Base-by-base conservation (phyloP, 2,329 filamentous ascomycete genomes). In the Hymenoscyphus scutula region DNA sequence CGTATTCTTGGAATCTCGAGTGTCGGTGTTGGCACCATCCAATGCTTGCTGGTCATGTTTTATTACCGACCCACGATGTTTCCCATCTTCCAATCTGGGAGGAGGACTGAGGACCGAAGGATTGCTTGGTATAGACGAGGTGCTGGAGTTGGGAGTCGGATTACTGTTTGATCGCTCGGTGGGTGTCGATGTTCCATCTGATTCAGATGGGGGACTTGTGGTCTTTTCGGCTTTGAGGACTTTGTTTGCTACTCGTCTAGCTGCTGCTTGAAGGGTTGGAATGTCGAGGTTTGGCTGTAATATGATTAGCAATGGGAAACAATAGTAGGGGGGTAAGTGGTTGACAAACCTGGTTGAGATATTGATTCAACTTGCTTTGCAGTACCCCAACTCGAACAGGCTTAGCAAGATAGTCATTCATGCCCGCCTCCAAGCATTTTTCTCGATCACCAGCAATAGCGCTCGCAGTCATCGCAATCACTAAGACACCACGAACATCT, bases 381-480 rank as follows among this genome's bases (percentile, higher is more conserved):
- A 98, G 80, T 48, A 96, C 88, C 55, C 93, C 90, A 3, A 90
- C 91, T 64, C 92, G 85, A n/a, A 98, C 94, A 1, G 94, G 94
- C 74, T 98, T 98, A 17, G 94, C 92, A 1, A 97, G 84, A 71
- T 97, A 98, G 72, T 97, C 95, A 75, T 97, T 97, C 94, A 98
- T 98, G 53, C 94, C 94, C 1, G 92, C 91, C 57, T 92, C 91
- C n/a, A 97, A 79, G 70, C 94, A 97, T 77, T 96, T 97, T 74
- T 98, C 94, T 56, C 93, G 84, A 74, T 98, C 94, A 19, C 94
- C 94, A 74, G 95, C 90, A 65, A 98, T 98, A 2, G 94, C 94
- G 29, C 89, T 93, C 1, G 94, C 94, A 0, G 94, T 98, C 94
- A 98, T 97, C 60, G 94, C 94, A 70, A 98, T 97, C 56, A 98